Evolutionary conservation across 139 green algal genomes (phyloP), one percentile per base, ranked within the genome.

Genomic region (Deuterostichococcus epilithicus): DNA sequence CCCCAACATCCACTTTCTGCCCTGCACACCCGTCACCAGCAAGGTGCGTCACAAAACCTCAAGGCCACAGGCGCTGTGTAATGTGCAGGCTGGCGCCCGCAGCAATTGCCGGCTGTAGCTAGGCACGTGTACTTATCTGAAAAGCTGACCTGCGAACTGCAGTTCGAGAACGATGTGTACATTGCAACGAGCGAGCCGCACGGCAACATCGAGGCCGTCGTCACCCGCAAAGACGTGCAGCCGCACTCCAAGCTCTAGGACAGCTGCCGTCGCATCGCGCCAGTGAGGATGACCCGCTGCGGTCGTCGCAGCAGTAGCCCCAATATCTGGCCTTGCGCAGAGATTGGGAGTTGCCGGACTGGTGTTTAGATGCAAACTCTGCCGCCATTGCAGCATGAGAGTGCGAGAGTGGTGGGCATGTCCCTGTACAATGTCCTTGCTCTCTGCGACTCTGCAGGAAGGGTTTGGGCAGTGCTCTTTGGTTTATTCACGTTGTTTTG

Each of bases 1-100:
- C 85, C 95, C 95, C 76, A 99, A 99, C 87, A 79, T 99, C 22
- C 95, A 99, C 84, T 99, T 99, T 83, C 42, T 99, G 8, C 95
- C 95, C 10, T 89, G 86, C 77, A 82, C 75, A 25, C 84, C 91
- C 18, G 85, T 93, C 63, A 84, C 83, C 70, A 74, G 75, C 73
- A 77, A 87, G 78, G 78, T 82, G 67, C 37, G 71, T 52, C 8
- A 8, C 8, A 13, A 52, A 8, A 52, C 15, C 20, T 20, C 4
- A 67, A 10, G 23, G 10, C 26, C 10, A n/a, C 25, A 10, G 59
- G 18, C 26, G 4, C 59, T 20, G 23, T 67, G 13, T 67, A 18
- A 4, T 10, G 18, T 20, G 4, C 26, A 18, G 10, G 13, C 6
- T 67, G 4, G 10, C 10, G 26, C 10, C 26, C 10, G 23, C 25